Evolutionary conservation across 2,329 filamentous ascomycete species (phyloP).

Genomic region (Exserohilum turcica): DNA sequence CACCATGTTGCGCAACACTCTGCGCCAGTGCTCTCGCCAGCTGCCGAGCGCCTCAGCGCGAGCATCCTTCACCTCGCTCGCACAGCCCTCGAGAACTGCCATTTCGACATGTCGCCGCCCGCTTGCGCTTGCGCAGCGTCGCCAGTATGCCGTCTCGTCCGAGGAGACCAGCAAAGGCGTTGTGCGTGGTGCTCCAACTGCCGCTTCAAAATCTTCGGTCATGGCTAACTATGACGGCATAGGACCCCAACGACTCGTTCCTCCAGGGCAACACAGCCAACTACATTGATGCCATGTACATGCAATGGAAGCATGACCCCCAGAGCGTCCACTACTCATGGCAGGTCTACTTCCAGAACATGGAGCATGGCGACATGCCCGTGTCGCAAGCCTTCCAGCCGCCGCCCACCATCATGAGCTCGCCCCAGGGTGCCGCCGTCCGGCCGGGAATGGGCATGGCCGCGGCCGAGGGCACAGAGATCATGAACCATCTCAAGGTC

Average conservation of each 20-base stretch:
- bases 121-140: conserved; percentile 54
- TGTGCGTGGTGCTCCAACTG: conserved; percentile 51
- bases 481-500: conserved; percentile 97
- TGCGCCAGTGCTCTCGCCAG: conserved; percentile 68
- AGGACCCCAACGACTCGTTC: conserved; percentile 94
- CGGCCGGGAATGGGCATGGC: conserved; percentile 71
- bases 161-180: conserved; percentile 66
- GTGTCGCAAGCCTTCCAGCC: conserved; percentile 96
- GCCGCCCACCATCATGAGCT: conserved; percentile 87
- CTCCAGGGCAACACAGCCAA: conserved; percentile 95
- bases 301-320: conserved; percentile 94
- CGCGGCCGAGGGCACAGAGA: conserved; percentile 73
- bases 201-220: conserved; percentile 18
- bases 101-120: conserved; percentile 56
- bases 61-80: conserved; percentile 51
- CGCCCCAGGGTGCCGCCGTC: conserved; percentile 74
- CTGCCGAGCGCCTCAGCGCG: conserved; percentile 61
- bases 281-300: conserved; percentile 99
- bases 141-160: conserved; percentile 63
- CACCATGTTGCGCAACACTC: conserved; percentile 74
- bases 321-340: conserved; percentile 95
- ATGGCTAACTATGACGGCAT: conserved; percentile 37
- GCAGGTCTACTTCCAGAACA: conserved; percentile 99
- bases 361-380: conserved; percentile 97
- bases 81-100: conserved; percentile 47